Percentiles rank a stretch among this genome's conserved stretches.
These are phyloP conservation scores for Gleditsia sinensis DNA, from an alignment of 306 rosid species.

Conservation along the genomic window DNA sequence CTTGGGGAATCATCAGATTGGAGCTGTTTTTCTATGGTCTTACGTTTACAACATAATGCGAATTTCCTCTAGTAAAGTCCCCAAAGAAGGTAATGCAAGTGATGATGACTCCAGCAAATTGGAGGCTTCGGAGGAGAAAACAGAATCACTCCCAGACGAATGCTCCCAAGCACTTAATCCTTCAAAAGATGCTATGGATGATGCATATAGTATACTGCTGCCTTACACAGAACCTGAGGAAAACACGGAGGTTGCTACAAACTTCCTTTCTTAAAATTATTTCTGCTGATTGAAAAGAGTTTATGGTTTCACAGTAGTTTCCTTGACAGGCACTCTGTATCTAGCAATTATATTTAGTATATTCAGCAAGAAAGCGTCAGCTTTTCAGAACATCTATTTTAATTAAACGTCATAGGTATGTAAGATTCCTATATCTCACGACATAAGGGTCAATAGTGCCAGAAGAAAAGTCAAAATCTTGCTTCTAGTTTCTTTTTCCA, in stretches of 20 bases:
- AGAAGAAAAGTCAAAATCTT: neutral
- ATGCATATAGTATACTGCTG: slow-evolving; percentile 45
- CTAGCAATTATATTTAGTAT: neutral
- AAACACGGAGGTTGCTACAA: slow-evolving; percentile 36
- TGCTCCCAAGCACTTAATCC: slow-evolving; percentile 44
- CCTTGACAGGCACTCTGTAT: neutral
- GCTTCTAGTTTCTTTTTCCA: slow-evolving; percentile 3
- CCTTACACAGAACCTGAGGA: slow-evolving; percentile 39
- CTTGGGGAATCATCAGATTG: slow-evolving; percentile 52
- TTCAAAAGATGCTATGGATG: slow-evolving; percentile 39
- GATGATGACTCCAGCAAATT: slow-evolving; percentile 6
- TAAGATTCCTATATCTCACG: neutral
- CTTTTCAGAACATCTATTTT: neutral
- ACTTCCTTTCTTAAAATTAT: neutral
- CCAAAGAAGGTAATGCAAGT: slow-evolving; percentile 10
- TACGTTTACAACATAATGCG: slow-evolving; percentile 81
- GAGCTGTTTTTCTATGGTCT: slow-evolving; percentile 77
- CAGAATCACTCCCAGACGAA: slow-evolving; percentile 36
- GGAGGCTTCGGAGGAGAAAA: slow-evolving; percentile 32
- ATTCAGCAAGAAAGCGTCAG: neutral
- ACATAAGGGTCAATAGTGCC: neutral
- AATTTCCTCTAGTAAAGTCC: slow-evolving; percentile 45
- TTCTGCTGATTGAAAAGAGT: neutral
- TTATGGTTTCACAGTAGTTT: neutral
- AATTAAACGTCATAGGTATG: neutral